These are phyloP conservation scores for Tieghemiomyces parasiticus DNA, from an alignment of 192 early-diverging fungal species.

Conservation along the genomic window DNA sequence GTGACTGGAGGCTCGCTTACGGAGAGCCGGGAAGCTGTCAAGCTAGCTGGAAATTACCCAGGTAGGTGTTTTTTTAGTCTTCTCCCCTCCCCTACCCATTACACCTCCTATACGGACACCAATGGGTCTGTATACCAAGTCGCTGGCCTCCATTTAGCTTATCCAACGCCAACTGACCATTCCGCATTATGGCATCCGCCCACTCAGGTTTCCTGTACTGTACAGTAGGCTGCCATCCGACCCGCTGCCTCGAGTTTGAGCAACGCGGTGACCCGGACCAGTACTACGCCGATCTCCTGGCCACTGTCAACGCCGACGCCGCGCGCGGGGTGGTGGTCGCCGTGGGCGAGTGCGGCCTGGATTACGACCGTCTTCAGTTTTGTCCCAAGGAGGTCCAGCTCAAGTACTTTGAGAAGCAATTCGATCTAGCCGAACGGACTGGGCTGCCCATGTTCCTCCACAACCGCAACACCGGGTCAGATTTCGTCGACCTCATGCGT, in stretches of 20 bases:
- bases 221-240: slow-evolving; percentile 80
- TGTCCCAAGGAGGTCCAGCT: slow-evolving; percentile 58
- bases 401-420: slow-evolving; percentile 65
- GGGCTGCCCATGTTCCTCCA: slow-evolving; percentile 88
- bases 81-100: neutral
- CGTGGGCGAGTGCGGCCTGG: slow-evolving; percentile 90
- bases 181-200: neutral
- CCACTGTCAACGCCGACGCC: slow-evolving; percentile 19
- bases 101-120: neutral
- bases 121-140: slow-evolving; percentile 4
- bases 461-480: slow-evolving; percentile 62
- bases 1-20: slow-evolving; percentile 56
- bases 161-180: neutral
- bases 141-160: neutral
- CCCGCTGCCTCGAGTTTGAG: slow-evolving; percentile 59
- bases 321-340: slow-evolving; percentile 56
- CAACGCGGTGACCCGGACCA: slow-evolving; percentile 34
- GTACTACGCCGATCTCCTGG: slow-evolving; percentile 39
- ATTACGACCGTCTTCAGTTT: slow-evolving; percentile 87
- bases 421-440: slow-evolving; percentile 57
- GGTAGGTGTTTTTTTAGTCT: slow-evolving; percentile 14
- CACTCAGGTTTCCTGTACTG: slow-evolving; percentile 25
- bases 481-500: slow-evolving; percentile 52
- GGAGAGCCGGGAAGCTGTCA: slow-evolving; percentile 44
- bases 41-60: slow-evolving; percentile 33